phyloP scores from a whole-genome alignment of 1,284 basidiomycete genomes.

The Microbotryum silenes-acaulis region DNA sequence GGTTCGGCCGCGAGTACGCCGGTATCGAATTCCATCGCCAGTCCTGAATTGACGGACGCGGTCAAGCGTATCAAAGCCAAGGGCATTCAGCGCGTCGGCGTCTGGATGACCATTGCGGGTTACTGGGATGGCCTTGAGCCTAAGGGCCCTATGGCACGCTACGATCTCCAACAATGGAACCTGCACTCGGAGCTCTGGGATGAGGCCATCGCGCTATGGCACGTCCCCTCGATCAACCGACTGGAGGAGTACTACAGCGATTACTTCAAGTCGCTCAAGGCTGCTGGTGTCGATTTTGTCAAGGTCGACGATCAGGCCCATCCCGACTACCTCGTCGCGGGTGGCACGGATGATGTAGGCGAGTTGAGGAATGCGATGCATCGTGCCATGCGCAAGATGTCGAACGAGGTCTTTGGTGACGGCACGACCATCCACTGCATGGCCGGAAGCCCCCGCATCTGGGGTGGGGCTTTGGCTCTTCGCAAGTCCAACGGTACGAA shows the following conservation, averaged over 20 bases:
- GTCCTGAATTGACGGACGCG: slow-evolving; percentile 6
- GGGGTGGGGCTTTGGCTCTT: slow-evolving; percentile 13
- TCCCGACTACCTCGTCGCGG: slow-evolving; percentile 22
- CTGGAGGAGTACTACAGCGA: slow-evolving; percentile 32
- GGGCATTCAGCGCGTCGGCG: slow-evolving; percentile 28
- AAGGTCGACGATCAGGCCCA: slow-evolving; percentile 39
- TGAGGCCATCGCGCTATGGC: not conserved
- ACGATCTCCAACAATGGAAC: slow-evolving; percentile 13
- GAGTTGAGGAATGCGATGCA: slow-evolving; percentile 18
- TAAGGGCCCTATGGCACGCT: slow-evolving; percentile 9
- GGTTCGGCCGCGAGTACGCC: too few relatives aligned
- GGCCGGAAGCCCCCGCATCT: slow-evolving; percentile 28
- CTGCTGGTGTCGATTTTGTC: slow-evolving; percentile 36
- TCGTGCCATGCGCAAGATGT: slow-evolving; percentile 27
- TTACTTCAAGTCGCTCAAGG: slow-evolving; percentile 34
- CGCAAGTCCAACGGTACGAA: not conserved
- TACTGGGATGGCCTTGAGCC: slow-evolving; percentile 34
- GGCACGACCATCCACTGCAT: slow-evolving; percentile 37
- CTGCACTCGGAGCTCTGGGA: slow-evolving; percentile 1
- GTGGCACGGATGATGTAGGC: slow-evolving; percentile 6
- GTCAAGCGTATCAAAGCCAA: slow-evolving; percentile 18
- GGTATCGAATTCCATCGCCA: too few relatives aligned
- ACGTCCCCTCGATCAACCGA: slow-evolving; percentile 26
- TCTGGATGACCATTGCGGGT: slow-evolving; percentile 34
- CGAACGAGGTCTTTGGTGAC: slow-evolving; percentile 31